These are phyloP conservation scores for Fagopyrum tataricum DNA, from an alignment of 148 eudicot species.

Conservation along the genomic window DNA sequence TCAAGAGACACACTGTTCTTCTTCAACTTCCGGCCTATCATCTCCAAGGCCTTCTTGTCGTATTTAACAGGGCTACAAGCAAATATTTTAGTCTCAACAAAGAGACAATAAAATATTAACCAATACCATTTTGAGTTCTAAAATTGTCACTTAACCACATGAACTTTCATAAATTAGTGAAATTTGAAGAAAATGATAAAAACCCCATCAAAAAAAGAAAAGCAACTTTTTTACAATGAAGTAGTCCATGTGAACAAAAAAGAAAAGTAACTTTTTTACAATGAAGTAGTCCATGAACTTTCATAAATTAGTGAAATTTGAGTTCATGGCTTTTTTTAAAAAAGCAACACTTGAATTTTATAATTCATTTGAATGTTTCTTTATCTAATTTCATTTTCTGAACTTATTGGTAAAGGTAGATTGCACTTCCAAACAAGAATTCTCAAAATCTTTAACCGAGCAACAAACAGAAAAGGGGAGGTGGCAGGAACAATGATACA, in stretches of 20 bases:
- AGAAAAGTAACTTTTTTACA: too few species aligned
- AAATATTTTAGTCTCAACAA: not conserved
- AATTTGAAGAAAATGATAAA: not conserved
- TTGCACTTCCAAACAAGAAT: not conserved
- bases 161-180: not conserved
- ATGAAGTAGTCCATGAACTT: not conserved
- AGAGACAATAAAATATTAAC: not conserved
- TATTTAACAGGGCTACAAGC: conserved; percentile 73
- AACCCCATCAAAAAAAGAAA: not conserved
- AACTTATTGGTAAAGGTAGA: not conserved
- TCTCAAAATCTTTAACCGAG: not conserved
- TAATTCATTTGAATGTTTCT: not conserved
- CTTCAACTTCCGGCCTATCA: conserved; percentile 86
- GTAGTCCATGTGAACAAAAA: not conserved
- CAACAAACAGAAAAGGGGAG: not conserved
- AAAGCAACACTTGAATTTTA: not conserved
- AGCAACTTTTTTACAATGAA: not conserved
- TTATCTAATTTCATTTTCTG: not conserved
- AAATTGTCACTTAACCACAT: not conserved
- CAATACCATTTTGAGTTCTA: not conserved
- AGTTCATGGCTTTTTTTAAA: not conserved
- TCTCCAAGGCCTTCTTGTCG: conserved; percentile 79
- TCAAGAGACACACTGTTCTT: conserved; percentile 97
- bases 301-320: too few species aligned
- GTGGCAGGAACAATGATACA: not conserved